Base-by-base conservation (phyloP, 1,284 basidiomycete species). In the Cutaneotrichosporon sp. region DNA sequence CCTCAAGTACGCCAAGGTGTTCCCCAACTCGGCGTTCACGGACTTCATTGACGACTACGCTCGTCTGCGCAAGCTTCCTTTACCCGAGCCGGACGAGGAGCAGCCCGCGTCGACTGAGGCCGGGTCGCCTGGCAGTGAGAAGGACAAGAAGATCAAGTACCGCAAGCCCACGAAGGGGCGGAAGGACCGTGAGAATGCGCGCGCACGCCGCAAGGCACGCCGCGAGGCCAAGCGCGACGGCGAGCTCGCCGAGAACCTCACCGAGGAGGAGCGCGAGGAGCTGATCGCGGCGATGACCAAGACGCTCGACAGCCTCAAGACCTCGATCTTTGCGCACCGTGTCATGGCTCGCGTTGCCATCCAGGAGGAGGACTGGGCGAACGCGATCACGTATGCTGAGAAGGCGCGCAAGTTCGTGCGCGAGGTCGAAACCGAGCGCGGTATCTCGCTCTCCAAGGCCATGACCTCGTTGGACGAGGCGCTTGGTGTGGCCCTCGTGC, bases 341-440 rank as follows among this genome's bases (percentile, higher is more conserved):
- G 84, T 95, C 38, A 81, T 88, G 54, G 82, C 86, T 0, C 85
- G 89, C 29, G 81, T 92, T 18, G 90, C 92, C 69, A 79, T 89
- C 10, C 77, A 83, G 22, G 90, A 94, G 68, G 78, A 83, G 20
- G 94, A 98, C 75, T 91, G 89, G 75, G 83, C 87, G 50, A 89
- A 88, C 64, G 86, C 87, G 0, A 86, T 91, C 58, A 84, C 86
- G 54, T 83, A 87, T 1, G 84, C 89, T 1, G 89, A 92, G 67
- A 85, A 82, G 46, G 89, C 89, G 0, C 77, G 93, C 24, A 83
- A 84, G 53, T 81, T 89, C 11, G 73, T 90, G 5, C 80, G 80
- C 13, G 81, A 80, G n/a, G 73, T 84, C 6, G 88, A 91, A 71
- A 73, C 76, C 47, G 83, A 88, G 56, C 84, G 83, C 14, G 90